Evolutionary conservation across 148 eudicot genomes (phyloP).

Genomic region (Cornus kousa): DNA sequence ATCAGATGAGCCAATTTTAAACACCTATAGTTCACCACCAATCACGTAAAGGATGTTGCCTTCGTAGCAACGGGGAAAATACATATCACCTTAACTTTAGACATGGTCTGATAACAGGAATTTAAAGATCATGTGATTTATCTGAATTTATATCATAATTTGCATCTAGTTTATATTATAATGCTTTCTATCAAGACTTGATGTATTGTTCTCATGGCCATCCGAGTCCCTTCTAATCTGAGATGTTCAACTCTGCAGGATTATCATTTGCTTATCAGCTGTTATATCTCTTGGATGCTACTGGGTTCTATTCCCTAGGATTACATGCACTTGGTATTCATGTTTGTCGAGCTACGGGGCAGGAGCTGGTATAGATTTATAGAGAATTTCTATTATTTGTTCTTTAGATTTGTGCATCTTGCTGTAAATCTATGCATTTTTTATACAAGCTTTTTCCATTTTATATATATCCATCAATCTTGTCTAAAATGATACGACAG

Average conservation of each 20-base stretch:
- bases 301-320: slow-evolving; percentile 92
- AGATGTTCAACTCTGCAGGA: slow-evolving; percentile 44
- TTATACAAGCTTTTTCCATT: neutral
- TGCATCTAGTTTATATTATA: neutral
- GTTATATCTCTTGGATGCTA: slow-evolving; percentile 91
- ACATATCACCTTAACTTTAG: neutral
- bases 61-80: neutral
- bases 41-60: neutral
- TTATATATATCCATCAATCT: no score
- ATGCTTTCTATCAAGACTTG: neutral
- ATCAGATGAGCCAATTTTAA: no score
- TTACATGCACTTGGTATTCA: slow-evolving; percentile 91
- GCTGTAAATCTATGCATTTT: slow-evolving; percentile 7
- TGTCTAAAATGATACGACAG: neutral
- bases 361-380: slow-evolving; percentile 73
- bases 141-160: neutral
- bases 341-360: slow-evolving; percentile 98
- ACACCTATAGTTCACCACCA: neutral
- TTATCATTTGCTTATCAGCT: slow-evolving; percentile 92
- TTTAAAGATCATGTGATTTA: neutral
- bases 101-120: neutral
- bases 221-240: neutral
- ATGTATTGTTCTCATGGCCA: neutral
- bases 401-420: neutral
- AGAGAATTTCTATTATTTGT: neutral